These are phyloP conservation scores for Pythium dissotocum DNA, from an alignment of 352 stramenopile species.

Conservation along the genomic window DNA sequence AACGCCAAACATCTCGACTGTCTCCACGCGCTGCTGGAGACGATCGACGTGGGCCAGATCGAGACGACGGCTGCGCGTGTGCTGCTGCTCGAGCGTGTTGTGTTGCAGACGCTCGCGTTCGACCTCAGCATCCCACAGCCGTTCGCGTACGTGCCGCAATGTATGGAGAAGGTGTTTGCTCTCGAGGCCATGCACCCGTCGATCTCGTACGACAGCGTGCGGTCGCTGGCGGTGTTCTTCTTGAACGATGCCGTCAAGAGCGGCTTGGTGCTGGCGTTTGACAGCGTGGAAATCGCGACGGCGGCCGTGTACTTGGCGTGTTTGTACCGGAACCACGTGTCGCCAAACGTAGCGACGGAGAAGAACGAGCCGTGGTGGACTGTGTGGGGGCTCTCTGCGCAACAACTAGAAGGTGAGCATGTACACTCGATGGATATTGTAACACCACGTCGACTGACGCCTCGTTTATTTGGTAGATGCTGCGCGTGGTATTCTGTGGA, in stretches of 20 bases:
- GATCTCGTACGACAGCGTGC: constrained; percentile 47
- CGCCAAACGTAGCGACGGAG: constrained; percentile 59
- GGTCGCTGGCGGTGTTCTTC: constrained; percentile 53
- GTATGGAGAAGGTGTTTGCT: constrained; percentile 35
- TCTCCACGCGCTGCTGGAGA: constrained; percentile 55
- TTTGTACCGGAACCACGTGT: constrained; percentile 57
- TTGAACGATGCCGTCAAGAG: constrained; percentile 63
- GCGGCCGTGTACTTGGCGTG: constrained; percentile 74
- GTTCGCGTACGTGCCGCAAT: constrained; percentile 51
- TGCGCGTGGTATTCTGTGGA: constrained; percentile 56
- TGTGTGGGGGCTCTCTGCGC: constrained; percentile 43
- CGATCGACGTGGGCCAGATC: constrained; percentile 66
- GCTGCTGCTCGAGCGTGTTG: constrained; percentile 65
- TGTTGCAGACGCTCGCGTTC: constrained; percentile 77
- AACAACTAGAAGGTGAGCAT: constrained; percentile 56
- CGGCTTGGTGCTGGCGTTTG: constrained; percentile 54
- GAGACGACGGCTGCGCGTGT: constrained; percentile 63
- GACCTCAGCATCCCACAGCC: constrained; percentile 69
- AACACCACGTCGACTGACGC: no score
- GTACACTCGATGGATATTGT: no score
- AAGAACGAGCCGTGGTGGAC: constrained; percentile 73
- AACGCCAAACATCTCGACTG: constrained; percentile 71
- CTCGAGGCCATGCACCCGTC: constrained; percentile 60
- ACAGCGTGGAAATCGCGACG: constrained; percentile 48
- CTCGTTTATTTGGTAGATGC: no score